phyloP scores from a whole-genome alignment of 2,329 filamentous ascomycete species.

The Alternaria panax region DNA sequence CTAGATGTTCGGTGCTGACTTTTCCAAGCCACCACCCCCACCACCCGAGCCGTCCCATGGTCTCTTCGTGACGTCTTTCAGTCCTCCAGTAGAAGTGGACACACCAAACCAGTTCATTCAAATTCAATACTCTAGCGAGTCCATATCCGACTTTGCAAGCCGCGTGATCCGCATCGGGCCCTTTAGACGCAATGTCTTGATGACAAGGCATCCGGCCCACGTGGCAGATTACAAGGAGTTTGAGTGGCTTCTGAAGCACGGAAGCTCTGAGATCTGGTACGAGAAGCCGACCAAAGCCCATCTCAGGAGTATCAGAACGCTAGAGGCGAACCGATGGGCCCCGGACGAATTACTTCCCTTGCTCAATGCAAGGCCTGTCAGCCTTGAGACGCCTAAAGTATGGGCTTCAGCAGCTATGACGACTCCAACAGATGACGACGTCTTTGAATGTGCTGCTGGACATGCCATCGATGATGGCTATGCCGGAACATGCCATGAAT shows the following conservation, averaged over 20 bases:
- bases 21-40: conserved; percentile 17
- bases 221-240: conserved; percentile 38
- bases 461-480: conserved; percentile 25
- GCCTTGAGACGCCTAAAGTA: conserved; percentile 34
- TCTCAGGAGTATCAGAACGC: conserved; percentile 18
- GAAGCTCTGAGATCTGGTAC: conserved; percentile 40
- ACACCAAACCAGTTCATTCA: conserved; percentile 30
- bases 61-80: not conserved
- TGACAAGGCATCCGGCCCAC: conserved; percentile 30
- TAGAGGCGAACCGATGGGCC: conserved; percentile 11
- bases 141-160: conserved; percentile 17
- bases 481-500: conserved; percentile 29
- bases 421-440: conserved; percentile 39
- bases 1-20: not conserved
- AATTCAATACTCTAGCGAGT: conserved; percentile 29
- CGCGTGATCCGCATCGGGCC: conserved; percentile 30
- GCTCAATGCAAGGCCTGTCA: conserved; percentile 24
- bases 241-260: conserved; percentile 39
- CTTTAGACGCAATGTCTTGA: conserved; percentile 36
- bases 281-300: conserved; percentile 30
- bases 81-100: conserved; percentile 14
- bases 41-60: conserved; percentile 16
- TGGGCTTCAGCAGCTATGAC: conserved; percentile 43
- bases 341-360: conserved; percentile 21
- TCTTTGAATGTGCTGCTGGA: conserved; percentile 30